Conservation (phyloP, 495 filamentous ascomycete genomes). For the Jackrogersella minutella region DNA sequence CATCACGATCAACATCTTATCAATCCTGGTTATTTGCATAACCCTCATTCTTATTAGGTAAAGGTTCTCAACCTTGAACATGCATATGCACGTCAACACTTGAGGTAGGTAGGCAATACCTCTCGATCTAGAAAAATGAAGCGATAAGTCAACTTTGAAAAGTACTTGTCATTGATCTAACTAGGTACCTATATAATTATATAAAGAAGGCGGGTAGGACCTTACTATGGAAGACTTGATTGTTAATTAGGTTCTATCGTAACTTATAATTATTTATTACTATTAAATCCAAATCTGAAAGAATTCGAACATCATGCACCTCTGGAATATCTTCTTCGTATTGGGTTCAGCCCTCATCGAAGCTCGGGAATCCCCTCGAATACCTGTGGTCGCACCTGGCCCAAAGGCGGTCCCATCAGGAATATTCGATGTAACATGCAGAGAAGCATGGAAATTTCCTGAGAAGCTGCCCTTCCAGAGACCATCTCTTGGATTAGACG, state of each 20-base stretch:
- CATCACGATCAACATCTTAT: no score
- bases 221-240: background rate
- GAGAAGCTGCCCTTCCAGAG: constrained; percentile 14
- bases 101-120: constrained; percentile 1
- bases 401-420: background rate
- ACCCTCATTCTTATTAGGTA: background rate
- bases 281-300: background rate
- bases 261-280: background rate
- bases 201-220: background rate
- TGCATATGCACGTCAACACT: constrained; percentile 1
- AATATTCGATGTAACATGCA: background rate
- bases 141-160: no score
- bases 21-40: background rate
- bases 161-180: no score
- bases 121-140: no score
- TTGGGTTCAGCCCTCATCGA: background rate
- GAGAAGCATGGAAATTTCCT: background rate
- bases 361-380: constrained; percentile 39
- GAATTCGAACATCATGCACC: constrained; percentile 1
- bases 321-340: constrained; percentile 3
- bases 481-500: constrained; percentile 21
- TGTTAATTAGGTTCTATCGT: background rate
- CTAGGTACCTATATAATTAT: background rate
- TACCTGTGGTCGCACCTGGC: background rate
- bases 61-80: background rate